Evolutionary conservation across 257 asterid genomes (phyloP), one percentile per base, ranked within the genome.

Genomic region (Solanum habrochaites): DNA sequence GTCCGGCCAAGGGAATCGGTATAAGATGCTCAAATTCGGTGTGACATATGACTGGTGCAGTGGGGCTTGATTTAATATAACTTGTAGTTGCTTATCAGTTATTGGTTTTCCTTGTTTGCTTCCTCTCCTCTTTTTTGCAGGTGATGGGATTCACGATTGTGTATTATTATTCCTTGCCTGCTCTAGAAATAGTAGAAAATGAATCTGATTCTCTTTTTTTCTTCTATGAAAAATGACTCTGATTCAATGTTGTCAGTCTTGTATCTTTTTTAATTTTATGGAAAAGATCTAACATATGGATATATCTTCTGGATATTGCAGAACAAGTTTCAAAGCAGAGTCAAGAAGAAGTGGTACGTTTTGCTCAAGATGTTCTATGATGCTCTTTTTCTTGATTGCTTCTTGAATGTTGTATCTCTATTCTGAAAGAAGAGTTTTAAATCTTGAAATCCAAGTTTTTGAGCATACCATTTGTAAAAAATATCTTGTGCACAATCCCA

Each of bases 261-360:
- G 67, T 14, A 49, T 81, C 60, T n/a, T 52, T 23, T 56, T 64
- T 35, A 70, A 25, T 62, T 32, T 86, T 77, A 60, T 35, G 86
- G 42, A 21, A 45, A 85, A 71, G 47, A 29, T 82, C 87, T 91
- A 78, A 88, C 80, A 31, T 27, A 37, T 85, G 78, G 83, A 85
- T 73, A 60, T 75, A 60, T 82, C 58, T 85, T 83, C 86, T 62
- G 64, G 69, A 39, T 86, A 45, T 81, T 88, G 97, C 95, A 95
- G 99, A 93, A 35, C 87, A 89, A 87, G 90, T 88, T 86, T 92
- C 81, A 87, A 88, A 58, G 88, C 90, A 90, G 89, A 91, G 78
- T 83, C 90, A 88, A 67, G 87, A 73, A 42, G 89, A 92, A 29
- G 82, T 85, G 92, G 98, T 96, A 92, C 43, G 92, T 85, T 40